Base-by-base conservation (phyloP, 2,329 filamentous ascomycete genomes). In the Diaporthe destruens region DNA sequence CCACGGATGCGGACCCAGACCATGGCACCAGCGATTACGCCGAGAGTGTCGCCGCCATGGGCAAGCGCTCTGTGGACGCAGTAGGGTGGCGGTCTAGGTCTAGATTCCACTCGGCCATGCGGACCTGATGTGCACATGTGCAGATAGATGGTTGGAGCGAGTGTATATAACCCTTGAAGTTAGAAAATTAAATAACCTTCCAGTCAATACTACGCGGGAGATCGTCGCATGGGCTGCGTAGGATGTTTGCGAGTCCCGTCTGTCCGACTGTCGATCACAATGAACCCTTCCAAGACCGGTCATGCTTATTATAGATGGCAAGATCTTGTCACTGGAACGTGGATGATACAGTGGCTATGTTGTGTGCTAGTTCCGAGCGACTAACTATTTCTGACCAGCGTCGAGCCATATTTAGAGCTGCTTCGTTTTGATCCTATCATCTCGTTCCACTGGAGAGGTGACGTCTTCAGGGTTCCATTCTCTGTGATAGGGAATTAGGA, bases 21-120 rank as follows among this genome's bases (percentile, higher is more conserved):
- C 75, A 82, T 42, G 84, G 84, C 6, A 84, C 83, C 0, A 80
- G 78, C 51, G 81, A 84, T 61, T 84, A 82, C 69, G 82, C 80
- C 2, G 72, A 81, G 77, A 84, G 82, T 47, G 73, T 79, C 14
- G 72, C 74, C 59, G 75, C 76, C 56, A 79, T 77, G 73, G 32
- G 71, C 54, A 78, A 65, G 44, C 59, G 59, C 29, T 65, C 59
- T 36, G 59, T 34, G 42, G 59, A 23, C 18, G 4, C 59, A 1
- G 20, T 12, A 11, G 59, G 59, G n/a, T 51, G 59, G 59, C 59
- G 49, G 20, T 65, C 59, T 9, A 51, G 59, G 59, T 49, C 59
- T 6, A 65, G 59, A 34, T 65, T 51, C 23, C 59, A 47, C 11
- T 49, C 59, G 12, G 18, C 12, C 18, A 65, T 8, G 59, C 25